These are phyloP conservation scores for Arthrobotrys entomopaga DNA, from an alignment of 2,329 filamentous ascomycete genomes.

Conservation along the genomic window DNA sequence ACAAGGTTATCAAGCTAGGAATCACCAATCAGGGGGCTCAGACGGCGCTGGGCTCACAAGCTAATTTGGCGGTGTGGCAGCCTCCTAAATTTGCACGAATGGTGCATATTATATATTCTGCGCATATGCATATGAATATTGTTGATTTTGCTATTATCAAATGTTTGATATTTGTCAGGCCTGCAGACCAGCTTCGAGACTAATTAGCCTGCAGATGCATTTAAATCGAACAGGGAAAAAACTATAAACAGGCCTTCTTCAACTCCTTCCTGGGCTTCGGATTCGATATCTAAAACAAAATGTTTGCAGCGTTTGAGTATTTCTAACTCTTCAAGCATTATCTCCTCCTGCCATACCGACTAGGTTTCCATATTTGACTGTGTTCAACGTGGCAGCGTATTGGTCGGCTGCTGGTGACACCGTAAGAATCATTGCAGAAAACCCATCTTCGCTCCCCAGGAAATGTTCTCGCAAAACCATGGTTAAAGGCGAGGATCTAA, in stretches of 20 bases:
- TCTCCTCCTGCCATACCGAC: slow-evolving; percentile 60
- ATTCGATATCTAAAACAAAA: not conserved
- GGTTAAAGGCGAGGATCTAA: slow-evolving; percentile 63
- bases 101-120: too few relatives aligned
- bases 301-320: too few relatives aligned
- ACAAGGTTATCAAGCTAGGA: not conserved
- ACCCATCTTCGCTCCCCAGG: slow-evolving; percentile 56
- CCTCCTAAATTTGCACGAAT: not conserved
- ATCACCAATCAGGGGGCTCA: not conserved
- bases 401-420: slow-evolving; percentile 62
- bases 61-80: not conserved
- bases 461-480: slow-evolving; percentile 64
- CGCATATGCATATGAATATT: not conserved
- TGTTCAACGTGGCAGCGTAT: slow-evolving; percentile 63
- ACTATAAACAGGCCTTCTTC: too few relatives aligned
- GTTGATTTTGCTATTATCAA: not conserved
- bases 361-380: slow-evolving; percentile 64
- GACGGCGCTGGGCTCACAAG: too few relatives aligned
- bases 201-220: too few relatives aligned
- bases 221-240: too few relatives aligned
- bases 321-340: slow-evolving; percentile 2
- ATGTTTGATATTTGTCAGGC: slow-evolving; percentile 6
- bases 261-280: too few relatives aligned
- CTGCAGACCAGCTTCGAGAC: not conserved
- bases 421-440: slow-evolving; percentile 63